Base-by-base conservation (phyloP, 192 early-diverging fungal genomes). In the Obelidium mucronatum region DNA sequence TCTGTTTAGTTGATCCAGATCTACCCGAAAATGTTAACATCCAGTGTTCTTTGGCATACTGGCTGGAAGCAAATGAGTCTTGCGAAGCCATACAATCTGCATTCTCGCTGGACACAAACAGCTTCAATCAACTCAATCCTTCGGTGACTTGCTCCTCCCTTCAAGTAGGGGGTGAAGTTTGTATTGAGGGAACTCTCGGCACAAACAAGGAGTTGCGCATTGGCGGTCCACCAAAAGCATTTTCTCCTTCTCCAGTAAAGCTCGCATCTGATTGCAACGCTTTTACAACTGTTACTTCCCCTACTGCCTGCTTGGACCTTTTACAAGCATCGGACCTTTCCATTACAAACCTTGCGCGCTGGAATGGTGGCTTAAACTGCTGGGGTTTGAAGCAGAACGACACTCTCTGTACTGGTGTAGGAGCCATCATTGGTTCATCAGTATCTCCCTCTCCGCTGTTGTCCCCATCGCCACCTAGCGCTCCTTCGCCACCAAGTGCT, bases 301-400 rank as follows among this genome's bases (percentile, higher is more conserved):
- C 35, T 1, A 73, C 70, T 6, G 70, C 70, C 0, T 73, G 70
- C 31, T 24, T 73, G 52, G 70, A 73, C 40, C n/a, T 59, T 37
- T 15, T 34, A 6, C 8, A 17, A 11, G 8, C 52, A 17, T 13
- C 35, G 8, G 37, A 17, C 17, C n/a, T 73, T 39, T 73, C 70
- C 22, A n/a, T 73, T n/a, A 73, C 70, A n/a, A 15, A 59, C 24
- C 37, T 73, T 4, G 26, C 11, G 1, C n/a, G 11, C 22, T 73
- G 70, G 70, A 73, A 73, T 37, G 26, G 24, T 15, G 55, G 55
- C 26, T 33, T 73, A 19, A 73, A 73, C 55, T 73, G 70, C 33
- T 73, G 70, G 54, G 56, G 70, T 2, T 37, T 73, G 26, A 53
- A 44, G 36, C 70, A 73, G 39, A 73, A 73, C 36, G 70, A 73